phyloP scores from a whole-genome alignment of 2,329 filamentous ascomycete species.

The Escovopsis weberi region DNA sequence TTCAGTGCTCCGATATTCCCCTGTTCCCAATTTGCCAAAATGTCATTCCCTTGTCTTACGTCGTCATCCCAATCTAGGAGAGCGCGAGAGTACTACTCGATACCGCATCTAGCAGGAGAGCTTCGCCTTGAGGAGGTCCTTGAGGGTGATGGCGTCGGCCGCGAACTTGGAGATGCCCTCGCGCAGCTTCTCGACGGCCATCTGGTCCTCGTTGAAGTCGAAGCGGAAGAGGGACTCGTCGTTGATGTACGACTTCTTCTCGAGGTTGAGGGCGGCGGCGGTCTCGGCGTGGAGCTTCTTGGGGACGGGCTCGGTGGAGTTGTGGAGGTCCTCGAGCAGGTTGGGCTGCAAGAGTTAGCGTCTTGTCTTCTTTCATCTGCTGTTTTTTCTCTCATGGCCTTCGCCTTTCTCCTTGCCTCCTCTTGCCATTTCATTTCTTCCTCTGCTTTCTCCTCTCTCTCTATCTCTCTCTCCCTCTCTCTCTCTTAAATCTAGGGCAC shows the following conservation, averaged over 20 bases:
- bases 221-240: conserved; percentile 90
- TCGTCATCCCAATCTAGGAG: not conserved
- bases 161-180: conserved; percentile 99
- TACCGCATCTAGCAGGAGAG: conserved; percentile 32
- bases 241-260: conserved; percentile 83
- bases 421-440: too few species aligned
- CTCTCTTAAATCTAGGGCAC: conserved; percentile 18
- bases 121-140: conserved; percentile 84
- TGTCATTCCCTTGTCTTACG: too few species aligned
- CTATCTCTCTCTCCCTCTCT: too few species aligned
- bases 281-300: conserved; percentile 73
- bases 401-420: too few species aligned
- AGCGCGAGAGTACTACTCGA: too few species aligned
- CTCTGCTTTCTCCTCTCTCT: too few species aligned
- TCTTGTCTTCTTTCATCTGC: too few species aligned
- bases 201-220: conserved; percentile 99
- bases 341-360: conserved; percentile 63
- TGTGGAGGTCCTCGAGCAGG: conserved; percentile 86
- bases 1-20: not conserved
- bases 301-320: conserved; percentile 66
- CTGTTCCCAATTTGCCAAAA: too few species aligned
- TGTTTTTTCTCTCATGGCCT: too few species aligned
- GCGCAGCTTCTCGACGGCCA: conserved; percentile 97
- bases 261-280: conserved; percentile 56
- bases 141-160: conserved; percentile 85